Evolutionary conservation across 345 rosid species (phyloP), one percentile per base, ranked within the genome.

Genomic region (Moricandia moricandioides): DNA sequence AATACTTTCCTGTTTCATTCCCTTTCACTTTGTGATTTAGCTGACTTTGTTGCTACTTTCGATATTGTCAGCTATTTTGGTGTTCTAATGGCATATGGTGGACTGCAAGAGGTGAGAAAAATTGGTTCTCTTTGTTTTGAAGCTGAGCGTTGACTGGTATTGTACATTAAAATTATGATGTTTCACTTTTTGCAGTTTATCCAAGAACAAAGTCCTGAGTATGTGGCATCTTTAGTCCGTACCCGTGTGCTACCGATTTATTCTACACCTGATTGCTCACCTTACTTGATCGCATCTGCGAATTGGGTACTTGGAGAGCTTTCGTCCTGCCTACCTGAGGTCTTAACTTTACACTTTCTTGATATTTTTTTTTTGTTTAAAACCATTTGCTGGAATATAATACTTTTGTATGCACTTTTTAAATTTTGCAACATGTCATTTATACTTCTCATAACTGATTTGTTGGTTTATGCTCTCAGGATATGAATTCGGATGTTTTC

Each of bases 251-350:
- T 92, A 75, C 92, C 96, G 3, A 72, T 92, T 52, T 88, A 83
- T 79, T 72, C 79, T 31, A 26, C 83, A 65, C 68, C 91, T 60
- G 80, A 45, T 43, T 80, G 79, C 74, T 71, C 83, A 37, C 97
- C 97, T 62, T 85, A 87, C 76, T 78, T 89, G 85, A 82, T 92
- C 82, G 93, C 97, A 62, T 81, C 92, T 62, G 93, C 92, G 43
- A 88, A 86, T 76, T 92, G 97, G 97, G 85, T 92, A 39, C 80
- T 92, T 58, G 92, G 96, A 67, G 97, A 92, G 83, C 90, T 92
- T 69, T 87, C 86, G 3, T 61, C 87, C 70, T 89, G 93, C 85
- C 84, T 92, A 61, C 90, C 96, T 30, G 83, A 88, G 79, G 97
- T 88, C 75, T 83, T 84, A 67, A 57, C 18, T 61, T 62, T 59